Evolutionary conservation across 192 early-diverging fungal species (phyloP).

Genomic region (Coemansia guatemalensis): DNA sequence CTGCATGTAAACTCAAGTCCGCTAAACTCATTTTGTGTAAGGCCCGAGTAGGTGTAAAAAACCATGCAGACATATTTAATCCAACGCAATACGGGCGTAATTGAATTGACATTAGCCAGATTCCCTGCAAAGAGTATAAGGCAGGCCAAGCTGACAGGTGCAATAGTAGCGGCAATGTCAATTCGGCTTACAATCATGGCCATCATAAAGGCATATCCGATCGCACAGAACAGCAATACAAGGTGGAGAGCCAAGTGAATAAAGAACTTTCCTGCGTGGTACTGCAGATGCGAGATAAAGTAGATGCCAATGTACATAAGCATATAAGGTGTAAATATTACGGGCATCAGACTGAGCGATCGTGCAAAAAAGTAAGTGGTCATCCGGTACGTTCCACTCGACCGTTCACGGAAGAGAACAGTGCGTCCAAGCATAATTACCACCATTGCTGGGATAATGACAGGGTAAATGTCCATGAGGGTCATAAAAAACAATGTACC

Average conservation of each 20-base stretch:
- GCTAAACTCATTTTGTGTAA: conserved; percentile 41
- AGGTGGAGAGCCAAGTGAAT: conserved; percentile 20
- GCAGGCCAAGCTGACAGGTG: conserved; percentile 16
- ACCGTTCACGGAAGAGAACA: conserved; percentile 58
- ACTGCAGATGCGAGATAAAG: conserved; percentile 28
- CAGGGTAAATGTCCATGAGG: conserved; percentile 50
- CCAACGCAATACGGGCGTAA: conserved; percentile 44
- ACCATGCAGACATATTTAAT: conserved; percentile 28
- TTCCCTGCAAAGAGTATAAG: conserved; percentile 40
- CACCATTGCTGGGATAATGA: conserved; percentile 52
- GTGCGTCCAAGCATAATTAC: conserved; percentile 35
- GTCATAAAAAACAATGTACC: conserved; percentile 36
- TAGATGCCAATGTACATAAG: conserved; percentile 27
- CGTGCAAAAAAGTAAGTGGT: conserved; percentile 59
- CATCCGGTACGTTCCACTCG: conserved; percentile 58
- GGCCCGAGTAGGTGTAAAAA: conserved; percentile 31
- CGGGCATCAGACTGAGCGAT: conserved; percentile 49
- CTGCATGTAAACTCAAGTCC: conserved; percentile 29
- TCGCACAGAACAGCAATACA: conserved; percentile 21
- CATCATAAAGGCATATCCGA: conserved; percentile 26
- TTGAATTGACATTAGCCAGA: conserved; percentile 24
- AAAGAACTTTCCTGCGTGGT: conserved; percentile 27
- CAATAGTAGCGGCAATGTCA: conserved; percentile 23
- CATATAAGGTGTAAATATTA: conserved; percentile 19
- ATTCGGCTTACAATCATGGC: conserved; percentile 20